A percentile compares a stretch with the other conserved stretches of the same genome.
Conservation (phyloP, 2,329 filamentous ascomycete genomes). For the Colletotrichum tofieldiae region DNA sequence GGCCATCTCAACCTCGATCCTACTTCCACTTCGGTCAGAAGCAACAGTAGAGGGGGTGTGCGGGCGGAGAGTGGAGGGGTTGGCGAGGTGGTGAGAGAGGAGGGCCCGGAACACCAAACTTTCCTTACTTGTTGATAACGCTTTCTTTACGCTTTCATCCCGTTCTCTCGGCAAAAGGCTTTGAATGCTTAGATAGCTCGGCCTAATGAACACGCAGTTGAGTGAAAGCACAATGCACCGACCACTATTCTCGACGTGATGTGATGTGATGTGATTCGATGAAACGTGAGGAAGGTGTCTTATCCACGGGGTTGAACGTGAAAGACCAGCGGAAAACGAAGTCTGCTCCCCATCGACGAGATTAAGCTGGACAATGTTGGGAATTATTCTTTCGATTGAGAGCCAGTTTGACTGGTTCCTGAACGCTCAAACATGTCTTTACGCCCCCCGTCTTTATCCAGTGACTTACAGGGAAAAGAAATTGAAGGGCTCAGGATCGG, state of each 20-base stretch:
- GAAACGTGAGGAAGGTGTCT: too few relatives aligned
- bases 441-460: too few relatives aligned
- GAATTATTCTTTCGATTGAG: too few relatives aligned
- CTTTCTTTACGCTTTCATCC: conserved; percentile 1
- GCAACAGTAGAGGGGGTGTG: background rate
- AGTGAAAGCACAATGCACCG: background rate
- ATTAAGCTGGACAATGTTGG: too few relatives aligned
- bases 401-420: too few relatives aligned
- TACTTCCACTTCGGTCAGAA: background rate
- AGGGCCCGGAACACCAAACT: background rate
- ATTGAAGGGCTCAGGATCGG: too few relatives aligned
- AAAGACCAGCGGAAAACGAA: too few relatives aligned
- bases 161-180: conserved; percentile 22
- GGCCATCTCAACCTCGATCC: background rate
- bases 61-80: background rate
- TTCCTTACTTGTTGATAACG: conserved; percentile 16
- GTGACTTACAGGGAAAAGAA: too few relatives aligned
- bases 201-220: conserved; percentile 42
- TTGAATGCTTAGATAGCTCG: conserved; percentile 45
- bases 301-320: too few relatives aligned
- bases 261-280: background rate
- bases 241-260: background rate
- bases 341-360: too few relatives aligned
- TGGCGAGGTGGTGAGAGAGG: background rate
- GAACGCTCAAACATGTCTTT: too few relatives aligned